Conservation (phyloP, 2,329 filamentous ascomycete genomes). For the Talaromyces sp. region DNA sequence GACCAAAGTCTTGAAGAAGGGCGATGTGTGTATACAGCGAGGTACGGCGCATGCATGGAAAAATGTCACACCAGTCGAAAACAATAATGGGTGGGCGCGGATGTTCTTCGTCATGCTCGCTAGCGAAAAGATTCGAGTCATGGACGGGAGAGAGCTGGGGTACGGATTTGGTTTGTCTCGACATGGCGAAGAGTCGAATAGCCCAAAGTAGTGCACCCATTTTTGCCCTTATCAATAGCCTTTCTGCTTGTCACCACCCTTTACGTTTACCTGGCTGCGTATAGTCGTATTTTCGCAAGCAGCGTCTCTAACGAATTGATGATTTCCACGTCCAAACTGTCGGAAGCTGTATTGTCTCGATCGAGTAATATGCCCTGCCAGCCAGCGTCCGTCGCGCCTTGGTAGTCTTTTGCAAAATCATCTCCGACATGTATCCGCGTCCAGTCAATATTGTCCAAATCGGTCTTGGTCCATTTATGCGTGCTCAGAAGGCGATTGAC, state of each 20-base stretch:
- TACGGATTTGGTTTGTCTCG: constrained; percentile 7
- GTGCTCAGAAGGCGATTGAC: constrained; percentile 23
- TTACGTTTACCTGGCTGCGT: not conserved
- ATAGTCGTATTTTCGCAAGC: constrained; percentile 9
- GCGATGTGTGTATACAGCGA: constrained; percentile 55
- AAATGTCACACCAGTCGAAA: constrained; percentile 46
- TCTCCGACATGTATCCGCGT: constrained; percentile 45
- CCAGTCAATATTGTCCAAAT: constrained; percentile 21
- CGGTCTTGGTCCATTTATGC: not conserved
- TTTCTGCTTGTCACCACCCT: not conserved
- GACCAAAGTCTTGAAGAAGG: constrained; percentile 44
- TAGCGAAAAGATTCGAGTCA: constrained; percentile 14
- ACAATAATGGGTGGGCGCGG: constrained; percentile 41
- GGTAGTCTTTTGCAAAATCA: constrained; percentile 42
- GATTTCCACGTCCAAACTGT: not conserved
- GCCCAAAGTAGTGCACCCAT: not conserved
- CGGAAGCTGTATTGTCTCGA: constrained; percentile 21
- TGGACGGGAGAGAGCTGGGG: constrained; percentile 7
- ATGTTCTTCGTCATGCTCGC: constrained; percentile 36
- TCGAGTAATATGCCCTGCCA: constrained; percentile 37
- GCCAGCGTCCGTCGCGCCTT: constrained; percentile 36
- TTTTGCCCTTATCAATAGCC: not conserved
- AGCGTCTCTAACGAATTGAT: constrained; percentile 18
- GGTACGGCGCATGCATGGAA: constrained; percentile 56
- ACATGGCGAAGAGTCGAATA: not conserved